phyloP scores from a whole-genome alignment of 768 basidiomycete genomes.

The Sutorius australiensis region DNA sequence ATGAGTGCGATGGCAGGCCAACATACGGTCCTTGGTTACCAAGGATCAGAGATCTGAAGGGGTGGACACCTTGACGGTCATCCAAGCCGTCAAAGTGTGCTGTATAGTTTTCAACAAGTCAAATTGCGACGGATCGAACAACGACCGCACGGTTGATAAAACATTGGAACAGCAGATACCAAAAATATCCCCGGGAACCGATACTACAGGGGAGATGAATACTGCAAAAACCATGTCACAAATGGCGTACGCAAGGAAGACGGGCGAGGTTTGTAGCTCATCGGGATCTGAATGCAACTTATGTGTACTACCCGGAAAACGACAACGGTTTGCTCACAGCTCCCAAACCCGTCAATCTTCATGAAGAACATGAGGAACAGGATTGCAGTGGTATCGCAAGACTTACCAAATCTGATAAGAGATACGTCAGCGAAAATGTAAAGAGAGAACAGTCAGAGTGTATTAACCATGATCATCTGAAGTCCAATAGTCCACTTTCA shows the following conservation, averaged over 20 bases:
- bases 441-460: neutral
- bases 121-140: neutral
- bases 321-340: conserved; percentile 48
- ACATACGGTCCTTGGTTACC: conserved; percentile 77
- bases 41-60: conserved; percentile 68
- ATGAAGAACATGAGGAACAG: neutral
- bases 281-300: conserved; percentile 61
- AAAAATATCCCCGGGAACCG: conserved; percentile 84
- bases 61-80: conserved; percentile 57
- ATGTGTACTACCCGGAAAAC: neutral
- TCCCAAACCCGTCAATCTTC: conserved; percentile 80
- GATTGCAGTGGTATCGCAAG: neutral
- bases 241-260: conserved; percentile 62
- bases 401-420: conserved; percentile 45
- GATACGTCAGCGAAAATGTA: conserved; percentile 4
- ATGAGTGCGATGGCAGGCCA: conserved; percentile 77
- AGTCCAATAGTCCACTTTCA: neutral
- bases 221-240: neutral
- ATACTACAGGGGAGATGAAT: conserved; percentile 45
- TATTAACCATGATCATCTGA: conserved; percentile 78
- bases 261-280: conserved; percentile 64
- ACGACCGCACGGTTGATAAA: conserved; percentile 67
- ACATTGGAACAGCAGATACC: conserved; percentile 91
- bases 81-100: conserved; percentile 62
- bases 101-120: conserved; percentile 1